Evolutionary conservation across 768 basidiomycete genomes (phyloP).

Genomic region (Boletus reticuloceps): DNA sequence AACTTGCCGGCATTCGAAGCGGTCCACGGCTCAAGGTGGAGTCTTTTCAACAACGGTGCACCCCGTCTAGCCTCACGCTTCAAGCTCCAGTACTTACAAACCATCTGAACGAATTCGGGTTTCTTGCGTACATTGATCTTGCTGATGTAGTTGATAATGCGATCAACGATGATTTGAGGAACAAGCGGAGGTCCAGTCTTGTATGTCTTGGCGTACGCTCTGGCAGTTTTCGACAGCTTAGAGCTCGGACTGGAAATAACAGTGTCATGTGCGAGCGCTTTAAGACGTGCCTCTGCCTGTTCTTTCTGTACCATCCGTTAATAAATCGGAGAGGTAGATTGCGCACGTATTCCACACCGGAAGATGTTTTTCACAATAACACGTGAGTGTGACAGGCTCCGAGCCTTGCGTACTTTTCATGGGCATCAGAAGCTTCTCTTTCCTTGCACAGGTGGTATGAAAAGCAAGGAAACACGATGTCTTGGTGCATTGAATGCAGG

Average conservation of each 20-base stretch:
- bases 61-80: conserved; percentile 92
- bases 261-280: conserved; percentile 46
- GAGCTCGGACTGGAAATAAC: conserved; percentile 39
- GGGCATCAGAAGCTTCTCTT: conserved; percentile 77
- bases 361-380: conserved; percentile 89
- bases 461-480: conserved; percentile 89
- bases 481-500: conserved; percentile 96
- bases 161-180: conserved; percentile 78
- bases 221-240: conserved; percentile 70
- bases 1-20: conserved; percentile 60
- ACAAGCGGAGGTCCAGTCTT: conserved; percentile 91
- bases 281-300: conserved; percentile 61
- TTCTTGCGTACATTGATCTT: conserved; percentile 75
- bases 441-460: conserved; percentile 91
- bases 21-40: conserved; percentile 98
- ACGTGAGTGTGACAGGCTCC: conserved; percentile 70
- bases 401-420: conserved; percentile 82
- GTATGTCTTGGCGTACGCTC: conserved; percentile 90
- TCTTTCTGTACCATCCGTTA: conserved; percentile 48
- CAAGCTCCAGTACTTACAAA: conserved; percentile 95
- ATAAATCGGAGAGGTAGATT: background rate
- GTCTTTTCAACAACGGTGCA: conserved; percentile 86
- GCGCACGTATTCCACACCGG: conserved; percentile 52
- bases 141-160: conserved; percentile 70
- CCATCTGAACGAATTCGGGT: conserved; percentile 65